Percentiles rank a stretch among this genome's conserved stretches.
These are phyloP conservation scores for Lactuca sativa DNA, from an alignment of 129 eudicot genomes.

Conservation along the genomic window DNA sequence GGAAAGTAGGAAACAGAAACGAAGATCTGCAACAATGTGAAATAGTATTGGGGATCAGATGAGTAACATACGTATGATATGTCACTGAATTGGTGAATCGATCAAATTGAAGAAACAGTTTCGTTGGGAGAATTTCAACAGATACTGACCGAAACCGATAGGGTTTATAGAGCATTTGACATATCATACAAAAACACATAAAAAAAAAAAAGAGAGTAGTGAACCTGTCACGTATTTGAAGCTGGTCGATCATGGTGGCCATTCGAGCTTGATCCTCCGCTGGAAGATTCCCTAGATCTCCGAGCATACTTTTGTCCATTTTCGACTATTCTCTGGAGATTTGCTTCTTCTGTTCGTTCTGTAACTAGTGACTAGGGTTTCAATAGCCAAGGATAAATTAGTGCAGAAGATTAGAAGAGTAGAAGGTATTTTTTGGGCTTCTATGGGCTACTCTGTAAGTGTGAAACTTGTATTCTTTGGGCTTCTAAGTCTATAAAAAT, in stretches of 20 bases:
- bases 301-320: conserved; percentile 80
- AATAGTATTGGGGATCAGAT: neutral
- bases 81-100: neutral
- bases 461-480: neutral
- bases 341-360: conserved; percentile 5
- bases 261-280: conserved; percentile 62
- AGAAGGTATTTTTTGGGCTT: neutral
- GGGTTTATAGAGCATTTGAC: neutral
- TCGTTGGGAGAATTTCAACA: neutral
- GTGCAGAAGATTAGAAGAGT: neutral
- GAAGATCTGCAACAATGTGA: neutral
- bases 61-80: neutral
- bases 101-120: neutral
- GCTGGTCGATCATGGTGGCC: conserved; percentile 82
- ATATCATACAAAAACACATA: neutral
- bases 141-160: neutral
- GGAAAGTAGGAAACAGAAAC: neutral
- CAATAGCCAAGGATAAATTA: neutral
- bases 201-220: neutral
- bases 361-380: conserved; percentile 8
- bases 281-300: conserved; percentile 58
- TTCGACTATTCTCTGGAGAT: conserved; percentile 19
- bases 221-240: conserved; percentile 89
- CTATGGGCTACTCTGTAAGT: neutral
- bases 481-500: neutral